Conservation (phyloP, 2,329 filamentous ascomycete genomes). For the Hymenoscyphus repandus region DNA sequence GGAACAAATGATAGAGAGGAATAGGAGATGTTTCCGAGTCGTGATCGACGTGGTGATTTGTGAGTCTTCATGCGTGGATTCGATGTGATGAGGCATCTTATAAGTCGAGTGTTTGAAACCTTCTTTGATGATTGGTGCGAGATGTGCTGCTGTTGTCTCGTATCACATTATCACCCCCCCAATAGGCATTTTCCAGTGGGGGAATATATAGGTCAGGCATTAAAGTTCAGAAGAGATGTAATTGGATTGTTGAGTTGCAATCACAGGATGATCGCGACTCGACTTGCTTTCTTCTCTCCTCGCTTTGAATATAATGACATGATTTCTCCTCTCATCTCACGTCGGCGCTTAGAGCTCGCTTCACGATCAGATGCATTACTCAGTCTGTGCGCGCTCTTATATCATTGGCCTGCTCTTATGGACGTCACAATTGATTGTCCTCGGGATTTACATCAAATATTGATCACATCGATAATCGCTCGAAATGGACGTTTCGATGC, state of each 20-base stretch:
- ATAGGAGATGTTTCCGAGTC: not conserved
- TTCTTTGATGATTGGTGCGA: not conserved
- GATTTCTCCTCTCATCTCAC: no score
- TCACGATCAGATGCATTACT: no score
- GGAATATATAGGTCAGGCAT: not conserved
- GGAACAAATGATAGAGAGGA: not conserved
- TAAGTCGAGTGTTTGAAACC: slow-evolving; percentile 1
- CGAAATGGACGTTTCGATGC: no score
- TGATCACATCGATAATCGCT: not conserved
- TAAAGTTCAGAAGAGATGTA: not conserved
- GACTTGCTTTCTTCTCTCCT: no score
- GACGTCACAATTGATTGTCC: no score
- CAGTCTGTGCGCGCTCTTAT: no score
- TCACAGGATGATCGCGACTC: not conserved
- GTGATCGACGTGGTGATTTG: not conserved
- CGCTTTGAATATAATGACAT: no score
- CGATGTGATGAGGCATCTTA: slow-evolving; percentile 3
- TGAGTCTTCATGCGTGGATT: not conserved
- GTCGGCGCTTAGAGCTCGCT: no score
- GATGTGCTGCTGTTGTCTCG: not conserved
- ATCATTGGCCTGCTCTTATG: no score
- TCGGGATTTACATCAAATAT: no score
- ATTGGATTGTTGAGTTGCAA: not conserved
- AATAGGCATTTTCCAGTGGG: not conserved
- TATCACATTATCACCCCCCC: not conserved